Evolutionary conservation across 345 rosid genomes (phyloP).

Genomic region (Microthlaspi erraticum): DNA sequence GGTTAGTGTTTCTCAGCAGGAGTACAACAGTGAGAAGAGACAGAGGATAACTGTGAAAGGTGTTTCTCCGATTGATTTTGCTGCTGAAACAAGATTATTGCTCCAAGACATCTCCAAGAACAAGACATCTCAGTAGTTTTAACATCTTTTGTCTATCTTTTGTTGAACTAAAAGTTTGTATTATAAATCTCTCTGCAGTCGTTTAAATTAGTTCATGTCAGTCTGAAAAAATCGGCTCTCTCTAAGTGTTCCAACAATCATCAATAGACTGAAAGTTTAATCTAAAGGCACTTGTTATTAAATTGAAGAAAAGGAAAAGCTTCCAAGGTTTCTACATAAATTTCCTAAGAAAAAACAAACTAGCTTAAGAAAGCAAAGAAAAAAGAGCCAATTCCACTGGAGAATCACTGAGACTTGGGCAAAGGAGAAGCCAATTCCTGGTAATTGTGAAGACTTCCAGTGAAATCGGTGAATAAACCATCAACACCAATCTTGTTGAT

Average conservation of each 20-base stretch:
- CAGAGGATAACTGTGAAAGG: constrained; percentile 83
- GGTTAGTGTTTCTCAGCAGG: constrained; percentile 75
- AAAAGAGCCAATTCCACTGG: not conserved
- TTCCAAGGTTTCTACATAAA: not conserved
- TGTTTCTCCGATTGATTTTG: constrained; percentile 69
- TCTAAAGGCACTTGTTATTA: not conserved
- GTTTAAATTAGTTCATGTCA: not conserved
- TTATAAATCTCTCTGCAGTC: not conserved
- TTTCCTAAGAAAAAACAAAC: not conserved
- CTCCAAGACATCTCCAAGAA: constrained; percentile 81
- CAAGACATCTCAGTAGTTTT: constrained; percentile 37
- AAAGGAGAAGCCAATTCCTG: constrained; percentile 66
- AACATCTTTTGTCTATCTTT: constrained; percentile 21
- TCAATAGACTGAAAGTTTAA: not conserved
- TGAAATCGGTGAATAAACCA: constrained; percentile 93
- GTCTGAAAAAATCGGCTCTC: not conserved
- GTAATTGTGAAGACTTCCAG: constrained; percentile 75
- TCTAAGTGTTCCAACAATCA: not conserved
- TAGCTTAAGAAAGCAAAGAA: constrained; percentile 4
- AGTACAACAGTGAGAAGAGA: constrained; percentile 83
- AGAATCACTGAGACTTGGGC: constrained; percentile 27
- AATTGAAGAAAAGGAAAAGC: not conserved
- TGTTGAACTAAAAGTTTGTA: constrained; percentile 10
- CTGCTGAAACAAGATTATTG: constrained; percentile 74
- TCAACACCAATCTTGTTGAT: constrained; percentile 75